Conservation (phyloP, 2,329 filamentous ascomycete species). For the Lasiodiplodia sp. region DNA sequence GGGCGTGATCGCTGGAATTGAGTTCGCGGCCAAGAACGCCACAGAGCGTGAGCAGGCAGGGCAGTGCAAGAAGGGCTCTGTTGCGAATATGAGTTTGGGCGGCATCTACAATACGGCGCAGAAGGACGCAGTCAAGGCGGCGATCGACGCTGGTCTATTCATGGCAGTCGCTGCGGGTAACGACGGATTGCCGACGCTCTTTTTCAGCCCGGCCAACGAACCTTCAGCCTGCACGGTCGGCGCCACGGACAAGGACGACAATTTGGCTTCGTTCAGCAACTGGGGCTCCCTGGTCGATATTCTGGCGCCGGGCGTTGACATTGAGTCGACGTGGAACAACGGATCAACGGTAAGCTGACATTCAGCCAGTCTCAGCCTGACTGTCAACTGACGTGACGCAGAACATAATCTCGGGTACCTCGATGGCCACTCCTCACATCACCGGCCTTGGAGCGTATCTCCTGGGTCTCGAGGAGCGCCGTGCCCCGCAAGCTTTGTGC, state of each 20-base stretch:
- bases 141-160: constrained; percentile 51
- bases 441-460: constrained; percentile 96
- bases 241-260: constrained; percentile 51
- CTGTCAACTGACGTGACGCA: constrained; percentile 2
- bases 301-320: constrained; percentile 64
- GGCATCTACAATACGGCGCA: constrained; percentile 43
- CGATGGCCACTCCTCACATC: constrained; percentile 98
- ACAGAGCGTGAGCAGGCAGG: constrained; percentile 53
- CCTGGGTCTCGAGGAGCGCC: constrained; percentile 78
- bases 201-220: constrained; percentile 41
- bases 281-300: constrained; percentile 62
- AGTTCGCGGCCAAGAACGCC: constrained; percentile 55
- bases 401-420: constrained; percentile 99
- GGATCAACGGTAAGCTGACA: constrained; percentile 2
- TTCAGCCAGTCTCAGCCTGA: background rate
- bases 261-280: constrained; percentile 54
- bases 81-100: constrained; percentile 61
- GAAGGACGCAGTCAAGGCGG: constrained; percentile 35
- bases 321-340: constrained; percentile 58
- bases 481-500: constrained; percentile 57
- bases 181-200: constrained; percentile 42
- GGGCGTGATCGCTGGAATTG: constrained; percentile 59
- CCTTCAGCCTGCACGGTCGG: constrained; percentile 54
- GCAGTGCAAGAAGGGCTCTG: constrained; percentile 57
- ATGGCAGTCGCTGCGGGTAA: constrained; percentile 57